Conservation (phyloP, 208 protist species). For the Crithidia fasciculata region DNA sequence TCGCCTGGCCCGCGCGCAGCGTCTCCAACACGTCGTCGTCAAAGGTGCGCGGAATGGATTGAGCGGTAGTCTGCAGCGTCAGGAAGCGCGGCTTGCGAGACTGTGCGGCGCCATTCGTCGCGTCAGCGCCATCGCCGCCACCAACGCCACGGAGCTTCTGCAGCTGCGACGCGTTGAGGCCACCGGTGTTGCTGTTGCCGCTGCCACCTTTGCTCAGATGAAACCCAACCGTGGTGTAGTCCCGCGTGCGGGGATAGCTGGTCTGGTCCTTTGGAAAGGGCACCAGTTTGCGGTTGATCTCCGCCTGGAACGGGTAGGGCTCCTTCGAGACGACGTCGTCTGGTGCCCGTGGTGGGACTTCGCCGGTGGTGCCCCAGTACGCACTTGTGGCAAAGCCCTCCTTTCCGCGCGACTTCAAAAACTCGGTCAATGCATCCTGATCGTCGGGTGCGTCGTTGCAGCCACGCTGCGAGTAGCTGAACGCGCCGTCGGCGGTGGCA, state of each 20-base stretch:
- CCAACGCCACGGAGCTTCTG: conserved; percentile 35
- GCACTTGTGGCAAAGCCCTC: conserved; percentile 83
- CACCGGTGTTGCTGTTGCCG: conserved; percentile 36
- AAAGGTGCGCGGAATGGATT: conserved; percentile 68
- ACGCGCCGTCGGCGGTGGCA: conserved; percentile 39
- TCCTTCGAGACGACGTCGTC: conserved; percentile 68
- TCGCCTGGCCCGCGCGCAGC: conserved; percentile 51
- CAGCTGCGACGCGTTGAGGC: conserved; percentile 74
- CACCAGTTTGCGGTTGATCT: conserved; percentile 87
- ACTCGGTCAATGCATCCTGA: conserved; percentile 57
- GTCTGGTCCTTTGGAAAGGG: conserved; percentile 80
- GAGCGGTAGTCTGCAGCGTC: conserved; percentile 60
- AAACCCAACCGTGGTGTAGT: conserved; percentile 73
- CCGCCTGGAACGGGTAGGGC: conserved; percentile 73
- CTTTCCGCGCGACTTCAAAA: conserved; percentile 46
- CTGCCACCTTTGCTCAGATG: conserved; percentile 60
- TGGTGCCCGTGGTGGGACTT: conserved; percentile 75
- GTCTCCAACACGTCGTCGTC: conserved; percentile 67
- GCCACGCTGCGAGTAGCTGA: conserved; percentile 47
- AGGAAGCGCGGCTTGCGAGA: conserved; percentile 72
- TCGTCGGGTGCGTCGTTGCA: conserved; percentile 29
- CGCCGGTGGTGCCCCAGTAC: conserved; percentile 83
- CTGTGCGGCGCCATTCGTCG: background rate
- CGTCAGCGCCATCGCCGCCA: conserved; percentile 5
- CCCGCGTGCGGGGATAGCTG: conserved; percentile 72